phyloP scores from a whole-genome alignment of 805 yeast genomes.

The Helenozyma baotianmanensis region DNA sequence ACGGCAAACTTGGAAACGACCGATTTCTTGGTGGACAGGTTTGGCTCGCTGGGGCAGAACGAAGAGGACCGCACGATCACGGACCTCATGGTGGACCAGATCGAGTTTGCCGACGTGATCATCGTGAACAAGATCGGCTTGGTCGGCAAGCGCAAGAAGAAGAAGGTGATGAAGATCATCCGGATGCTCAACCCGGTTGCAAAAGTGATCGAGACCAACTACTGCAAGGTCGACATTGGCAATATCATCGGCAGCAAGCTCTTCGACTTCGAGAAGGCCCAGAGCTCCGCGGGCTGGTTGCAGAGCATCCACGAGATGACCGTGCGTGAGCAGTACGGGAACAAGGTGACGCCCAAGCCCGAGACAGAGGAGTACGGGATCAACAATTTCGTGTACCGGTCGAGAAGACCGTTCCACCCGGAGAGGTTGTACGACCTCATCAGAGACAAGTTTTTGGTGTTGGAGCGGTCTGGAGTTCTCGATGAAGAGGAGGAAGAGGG shows the following conservation, averaged over 20 bases:
- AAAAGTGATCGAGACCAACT: constrained; percentile 31
- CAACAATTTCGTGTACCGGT: constrained; percentile 37
- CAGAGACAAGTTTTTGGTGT: constrained; percentile 30
- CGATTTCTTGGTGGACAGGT: constrained; percentile 38
- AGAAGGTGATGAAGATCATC: constrained; percentile 29
- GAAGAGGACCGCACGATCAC: constrained; percentile 43
- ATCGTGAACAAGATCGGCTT: constrained; percentile 35
- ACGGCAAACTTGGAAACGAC: constrained; percentile 40
- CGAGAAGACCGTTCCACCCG: constrained; percentile 44
- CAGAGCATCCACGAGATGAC: constrained; percentile 37
- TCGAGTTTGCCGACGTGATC: constrained; percentile 44
- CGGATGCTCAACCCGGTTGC: constrained; percentile 40
- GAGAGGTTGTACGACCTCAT: constrained; percentile 33
- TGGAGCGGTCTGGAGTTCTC: constrained; percentile 18
- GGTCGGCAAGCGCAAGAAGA: constrained; percentile 21
- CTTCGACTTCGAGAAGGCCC: constrained; percentile 39
- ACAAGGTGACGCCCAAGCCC: constrained; percentile 35
- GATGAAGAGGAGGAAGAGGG: constrained; percentile 11
- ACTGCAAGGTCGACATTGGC: constrained; percentile 31
- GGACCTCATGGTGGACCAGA: constrained; percentile 43
- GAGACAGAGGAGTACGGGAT: constrained; percentile 46
- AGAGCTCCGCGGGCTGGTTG: constrained; percentile 44
- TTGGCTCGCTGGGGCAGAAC: constrained; percentile 35
- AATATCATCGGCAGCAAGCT: constrained; percentile 33
- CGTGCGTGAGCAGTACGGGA: constrained; percentile 27